A percentile compares a stretch with the other conserved stretches of the same genome.
phyloP scores from a whole-genome alignment of 768 basidiomycete species.

The Leccinum broughii region DNA sequence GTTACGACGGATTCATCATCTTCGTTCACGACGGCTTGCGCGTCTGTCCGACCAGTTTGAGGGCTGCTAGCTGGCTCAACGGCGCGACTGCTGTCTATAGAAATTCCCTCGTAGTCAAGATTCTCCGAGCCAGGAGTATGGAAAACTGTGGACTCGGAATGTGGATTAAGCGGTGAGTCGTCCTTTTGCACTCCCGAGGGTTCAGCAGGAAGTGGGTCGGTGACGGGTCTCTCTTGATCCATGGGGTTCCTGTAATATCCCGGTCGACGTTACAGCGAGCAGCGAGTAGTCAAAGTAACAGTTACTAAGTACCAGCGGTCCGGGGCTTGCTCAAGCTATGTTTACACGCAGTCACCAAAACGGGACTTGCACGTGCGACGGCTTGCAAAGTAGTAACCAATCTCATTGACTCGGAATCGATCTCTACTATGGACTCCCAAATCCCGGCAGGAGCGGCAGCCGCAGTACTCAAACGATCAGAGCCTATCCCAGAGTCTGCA shows the following conservation, averaged over 20 bases:
- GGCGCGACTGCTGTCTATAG: background rate
- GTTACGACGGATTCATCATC: slow-evolving; percentile 2
- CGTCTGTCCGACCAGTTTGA: slow-evolving; percentile 1
- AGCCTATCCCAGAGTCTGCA: slow-evolving; percentile 62
- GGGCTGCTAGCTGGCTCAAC: slow-evolving; percentile 1
- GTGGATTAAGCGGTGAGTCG: slow-evolving; percentile 4
- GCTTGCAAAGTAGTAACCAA: slow-evolving; percentile 7
- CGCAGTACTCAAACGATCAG: slow-evolving; percentile 77
- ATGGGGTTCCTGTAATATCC: slow-evolving; percentile 12
- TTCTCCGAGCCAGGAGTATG: slow-evolving; percentile 3
- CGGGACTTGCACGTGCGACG: slow-evolving; percentile 28
- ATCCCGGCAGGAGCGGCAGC: slow-evolving; percentile 65
- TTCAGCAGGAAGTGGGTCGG: slow-evolving; percentile 8
- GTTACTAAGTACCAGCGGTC: background rate
- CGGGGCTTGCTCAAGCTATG: background rate
- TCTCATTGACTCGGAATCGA: background rate
- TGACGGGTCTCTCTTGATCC: slow-evolving; percentile 16
- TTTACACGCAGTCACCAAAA: background rate
- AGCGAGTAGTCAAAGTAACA: background rate
- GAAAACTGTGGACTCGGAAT: slow-evolving; percentile 6
- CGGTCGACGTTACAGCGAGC: background rate
- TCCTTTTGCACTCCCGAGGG: slow-evolving; percentile 7
- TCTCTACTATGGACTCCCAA: slow-evolving; percentile 12
- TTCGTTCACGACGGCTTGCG: slow-evolving; percentile 5
- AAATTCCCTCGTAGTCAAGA: background rate